Evolutionary conservation across 2,329 filamentous ascomycete species (phyloP).

Genomic region (Eurotiales sp.): DNA sequence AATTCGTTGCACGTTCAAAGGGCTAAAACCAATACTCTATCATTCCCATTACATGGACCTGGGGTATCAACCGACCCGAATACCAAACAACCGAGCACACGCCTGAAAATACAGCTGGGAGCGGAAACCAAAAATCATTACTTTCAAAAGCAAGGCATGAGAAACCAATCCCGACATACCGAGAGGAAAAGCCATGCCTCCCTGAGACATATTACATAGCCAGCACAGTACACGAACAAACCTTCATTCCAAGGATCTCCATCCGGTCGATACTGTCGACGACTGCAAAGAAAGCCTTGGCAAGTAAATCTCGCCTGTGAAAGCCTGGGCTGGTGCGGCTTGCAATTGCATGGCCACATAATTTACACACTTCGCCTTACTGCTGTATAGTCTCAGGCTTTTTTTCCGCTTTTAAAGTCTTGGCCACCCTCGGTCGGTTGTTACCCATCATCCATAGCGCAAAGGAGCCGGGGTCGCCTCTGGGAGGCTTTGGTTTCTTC

Average conservation of each 20-base stretch:
- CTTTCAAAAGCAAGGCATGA: conserved; percentile 30
- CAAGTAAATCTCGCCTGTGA: not conserved
- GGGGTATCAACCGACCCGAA: conserved; percentile 14
- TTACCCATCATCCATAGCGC: conserved; percentile 44
- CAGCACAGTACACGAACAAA: not conserved
- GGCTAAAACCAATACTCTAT: conserved; percentile 9
- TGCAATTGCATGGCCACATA: conserved; percentile 22
- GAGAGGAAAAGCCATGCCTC: conserved; percentile 44
- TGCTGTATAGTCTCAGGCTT: conserved; percentile 39
- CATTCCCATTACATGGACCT: conserved; percentile 9
- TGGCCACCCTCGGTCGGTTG: conserved; percentile 25
- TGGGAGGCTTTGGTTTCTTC: conserved; percentile 31
- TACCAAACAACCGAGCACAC: conserved; percentile 8
- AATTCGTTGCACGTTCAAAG: not conserved
- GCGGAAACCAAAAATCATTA: not conserved
- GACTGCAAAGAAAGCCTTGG: conserved; percentile 1
- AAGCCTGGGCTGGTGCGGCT: not conserved
- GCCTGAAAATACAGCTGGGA: conserved; percentile 8
- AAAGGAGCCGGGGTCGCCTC: conserved; percentile 32
- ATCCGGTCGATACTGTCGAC: not conserved
- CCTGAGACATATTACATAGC: conserved; percentile 27
- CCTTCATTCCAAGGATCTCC: not conserved
- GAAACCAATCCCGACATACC: conserved; percentile 38
- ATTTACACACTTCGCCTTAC: conserved; percentile 27
- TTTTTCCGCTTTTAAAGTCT: conserved; percentile 46